Evolutionary conservation across 352 stramenopile species (phyloP).

Genomic region (Phytophthora tentaculata): DNA sequence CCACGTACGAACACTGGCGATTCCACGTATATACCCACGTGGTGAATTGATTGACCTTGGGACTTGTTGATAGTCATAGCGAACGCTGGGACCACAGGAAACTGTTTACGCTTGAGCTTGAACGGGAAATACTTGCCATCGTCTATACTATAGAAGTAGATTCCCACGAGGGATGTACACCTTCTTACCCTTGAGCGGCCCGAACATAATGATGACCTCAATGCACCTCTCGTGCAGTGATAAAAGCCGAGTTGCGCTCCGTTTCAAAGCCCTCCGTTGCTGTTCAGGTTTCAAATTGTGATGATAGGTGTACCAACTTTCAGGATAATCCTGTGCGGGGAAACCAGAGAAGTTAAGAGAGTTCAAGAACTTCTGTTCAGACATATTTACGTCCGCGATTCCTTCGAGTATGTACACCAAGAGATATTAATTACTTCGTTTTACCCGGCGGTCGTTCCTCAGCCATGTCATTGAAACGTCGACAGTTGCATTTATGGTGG

Average conservation of each 20-base stretch:
- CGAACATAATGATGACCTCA: no score
- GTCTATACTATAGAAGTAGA: conserved; percentile 2
- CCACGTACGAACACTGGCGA: neutral
- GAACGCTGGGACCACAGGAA: neutral
- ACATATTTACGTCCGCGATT: no score
- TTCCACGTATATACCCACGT: neutral
- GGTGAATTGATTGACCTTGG: neutral
- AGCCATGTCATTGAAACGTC: no score
- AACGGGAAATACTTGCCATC: neutral
- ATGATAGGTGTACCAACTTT: conserved; percentile 1
- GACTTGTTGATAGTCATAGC: conserved; percentile 1
- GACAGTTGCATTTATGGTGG: no score
- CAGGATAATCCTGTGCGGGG: neutral
- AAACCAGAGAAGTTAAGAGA: no score
- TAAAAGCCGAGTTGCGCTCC: neutral
- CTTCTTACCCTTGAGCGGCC: no score
- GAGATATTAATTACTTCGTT: no score
- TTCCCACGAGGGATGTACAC: no score
- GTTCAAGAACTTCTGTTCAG: no score
- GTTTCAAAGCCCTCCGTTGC: neutral
- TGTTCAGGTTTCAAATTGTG: neutral
- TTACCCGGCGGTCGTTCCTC: no score
- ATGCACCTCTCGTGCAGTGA: neutral
- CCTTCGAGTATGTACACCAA: no score
- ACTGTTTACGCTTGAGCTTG: neutral